Conservation (phyloP, 345 rosid species). For the Citrus unshiu region DNA sequence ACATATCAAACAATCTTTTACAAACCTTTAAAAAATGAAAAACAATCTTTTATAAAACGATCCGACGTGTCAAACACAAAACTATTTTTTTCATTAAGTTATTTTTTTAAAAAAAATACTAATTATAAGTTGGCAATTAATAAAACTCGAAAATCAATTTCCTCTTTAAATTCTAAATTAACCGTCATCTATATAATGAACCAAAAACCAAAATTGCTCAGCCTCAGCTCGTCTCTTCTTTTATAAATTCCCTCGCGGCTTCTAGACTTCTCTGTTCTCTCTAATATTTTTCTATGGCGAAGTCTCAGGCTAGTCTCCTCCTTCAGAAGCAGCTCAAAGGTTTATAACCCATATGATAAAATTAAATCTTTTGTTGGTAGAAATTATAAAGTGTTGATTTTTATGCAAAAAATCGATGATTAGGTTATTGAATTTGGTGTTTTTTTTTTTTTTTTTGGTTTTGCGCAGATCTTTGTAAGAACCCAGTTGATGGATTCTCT, state of each 20-base stretch:
- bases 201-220: neutral
- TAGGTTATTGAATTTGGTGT: slow-evolving; percentile 1
- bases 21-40: too few relatives aligned
- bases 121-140: neutral
- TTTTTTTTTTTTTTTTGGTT: slow-evolving; percentile 2
- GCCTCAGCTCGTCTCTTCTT: neutral
- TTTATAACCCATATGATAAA: neutral
- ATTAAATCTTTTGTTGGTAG: neutral
- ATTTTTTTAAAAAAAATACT: neutral
- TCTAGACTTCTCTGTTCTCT: slow-evolving; percentile 16
- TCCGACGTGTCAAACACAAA: neutral
- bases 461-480: slow-evolving; percentile 78
- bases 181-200: neutral
- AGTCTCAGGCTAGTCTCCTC: slow-evolving; percentile 66
- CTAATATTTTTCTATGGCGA: slow-evolving; percentile 20
- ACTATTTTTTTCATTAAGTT: too few relatives aligned
- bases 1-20: neutral
- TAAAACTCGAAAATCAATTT: neutral
- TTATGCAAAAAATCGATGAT: neutral
- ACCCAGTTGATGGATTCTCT: slow-evolving; percentile 92
- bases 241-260: slow-evolving; percentile 14
- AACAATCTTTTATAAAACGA: neutral
- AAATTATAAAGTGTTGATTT: neutral
- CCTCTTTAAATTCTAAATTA: neutral
- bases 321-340: slow-evolving; percentile 86